A percentile compares a stretch with the other conserved stretches of the same genome.
Evolutionary conservation across 2,329 filamentous ascomycete species (phyloP).

Genomic region (Talaromyces sp.): DNA sequence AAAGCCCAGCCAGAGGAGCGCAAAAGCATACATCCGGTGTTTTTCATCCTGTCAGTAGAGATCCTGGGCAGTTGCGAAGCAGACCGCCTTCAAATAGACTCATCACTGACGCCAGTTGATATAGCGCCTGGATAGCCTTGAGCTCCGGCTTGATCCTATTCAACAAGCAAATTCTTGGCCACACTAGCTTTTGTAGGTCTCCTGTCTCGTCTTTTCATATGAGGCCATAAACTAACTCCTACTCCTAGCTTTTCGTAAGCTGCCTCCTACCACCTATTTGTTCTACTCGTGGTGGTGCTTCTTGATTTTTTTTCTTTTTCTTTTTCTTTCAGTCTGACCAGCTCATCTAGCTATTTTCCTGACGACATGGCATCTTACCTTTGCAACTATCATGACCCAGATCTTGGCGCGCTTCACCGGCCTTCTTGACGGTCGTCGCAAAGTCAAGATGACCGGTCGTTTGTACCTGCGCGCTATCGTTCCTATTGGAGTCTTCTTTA

Average conservation of each 20-base stretch:
- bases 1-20: conserved; percentile 64
- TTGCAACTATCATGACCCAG: conserved; percentile 92
- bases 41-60: conserved; percentile 64
- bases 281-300: neutral
- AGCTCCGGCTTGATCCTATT: conserved; percentile 94
- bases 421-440: conserved; percentile 88
- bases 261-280: no score
- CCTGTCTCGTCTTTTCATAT: neutral
- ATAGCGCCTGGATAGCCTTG: conserved; percentile 85
- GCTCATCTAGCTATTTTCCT: conserved; percentile 54
- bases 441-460: conserved; percentile 92
- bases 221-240: neutral
- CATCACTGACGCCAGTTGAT: neutral
- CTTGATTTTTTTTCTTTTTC: no score
- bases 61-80: conserved; percentile 15
- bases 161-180: conserved; percentile 97
- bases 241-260: conserved; percentile 7
- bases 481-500: conserved; percentile 93
- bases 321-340: neutral
- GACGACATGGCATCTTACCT: conserved; percentile 91
- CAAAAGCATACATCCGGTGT: conserved; percentile 64
- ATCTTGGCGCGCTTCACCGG: conserved; percentile 82
- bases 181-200: conserved; percentile 69
- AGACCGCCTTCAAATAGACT: neutral
- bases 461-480: conserved; percentile 91